Conservation (phyloP, 371 early-diverging fungal species). For the Parasitella parasitica region DNA sequence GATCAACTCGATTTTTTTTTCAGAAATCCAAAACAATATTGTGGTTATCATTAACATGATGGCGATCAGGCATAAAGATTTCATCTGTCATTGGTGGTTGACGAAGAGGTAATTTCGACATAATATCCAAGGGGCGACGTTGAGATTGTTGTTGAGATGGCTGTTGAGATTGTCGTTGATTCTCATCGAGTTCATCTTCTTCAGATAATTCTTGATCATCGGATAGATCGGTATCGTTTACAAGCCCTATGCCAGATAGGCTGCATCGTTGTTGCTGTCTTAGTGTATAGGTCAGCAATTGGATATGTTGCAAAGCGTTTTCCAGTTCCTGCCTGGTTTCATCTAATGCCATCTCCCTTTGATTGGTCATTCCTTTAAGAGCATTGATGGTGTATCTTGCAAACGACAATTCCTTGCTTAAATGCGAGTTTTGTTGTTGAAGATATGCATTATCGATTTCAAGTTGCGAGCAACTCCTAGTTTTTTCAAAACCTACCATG, state of each 20-base stretch:
- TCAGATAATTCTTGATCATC: slow-evolving; percentile 30
- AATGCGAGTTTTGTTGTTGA: slow-evolving; percentile 41
- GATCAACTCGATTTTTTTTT: neutral
- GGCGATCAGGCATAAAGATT: slow-evolving; percentile 2
- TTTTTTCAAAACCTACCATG: neutral
- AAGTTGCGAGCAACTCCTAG: slow-evolving; percentile 22
- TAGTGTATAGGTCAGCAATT: slow-evolving; percentile 11
- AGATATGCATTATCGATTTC: slow-evolving; percentile 46
- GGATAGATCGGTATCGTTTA: slow-evolving; percentile 24
- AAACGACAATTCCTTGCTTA: slow-evolving; percentile 41
- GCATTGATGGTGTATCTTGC: slow-evolving; percentile 47
- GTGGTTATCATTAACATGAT: neutral
- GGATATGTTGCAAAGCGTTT: slow-evolving; percentile 40
- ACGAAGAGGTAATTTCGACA: slow-evolving; percentile 28
- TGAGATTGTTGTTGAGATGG: slow-evolving; percentile 2
- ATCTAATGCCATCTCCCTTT: slow-evolving; percentile 36
- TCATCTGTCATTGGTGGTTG: slow-evolving; percentile 4
- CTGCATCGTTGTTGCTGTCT: slow-evolving; percentile 14
- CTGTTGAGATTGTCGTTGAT: neutral
- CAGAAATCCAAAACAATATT: neutral
- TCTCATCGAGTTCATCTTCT: slow-evolving; percentile 19
- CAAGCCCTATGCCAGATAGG: slow-evolving; percentile 17
- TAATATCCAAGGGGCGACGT: slow-evolving; percentile 19
- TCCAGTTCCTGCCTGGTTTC: slow-evolving; percentile 56
- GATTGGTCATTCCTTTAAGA: slow-evolving; percentile 36